Evolutionary conservation across 1,284 basidiomycete genomes (phyloP), one percentile per base, ranked within the genome.

Genomic region (Mycena sp.): DNA sequence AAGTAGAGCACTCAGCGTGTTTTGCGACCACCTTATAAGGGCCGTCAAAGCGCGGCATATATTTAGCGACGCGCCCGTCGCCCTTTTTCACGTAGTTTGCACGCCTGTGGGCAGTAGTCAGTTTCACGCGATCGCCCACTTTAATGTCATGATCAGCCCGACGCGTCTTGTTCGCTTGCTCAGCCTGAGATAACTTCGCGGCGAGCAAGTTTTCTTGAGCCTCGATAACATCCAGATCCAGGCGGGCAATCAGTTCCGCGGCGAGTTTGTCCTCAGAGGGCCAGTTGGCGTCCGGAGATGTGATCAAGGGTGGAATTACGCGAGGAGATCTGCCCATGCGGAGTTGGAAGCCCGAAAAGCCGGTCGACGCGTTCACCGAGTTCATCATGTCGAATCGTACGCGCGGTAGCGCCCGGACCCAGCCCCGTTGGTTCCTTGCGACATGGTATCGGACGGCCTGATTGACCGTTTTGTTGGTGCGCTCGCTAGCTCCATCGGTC

Each of bases 341-440:
- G 0, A 74, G 41, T 49, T 76, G 65, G 71, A 82, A 83, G 0
- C 73, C 76, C 0, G 80, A 73, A 16, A 72, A 64, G 0, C 69
- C 72, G 7, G 74, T 80, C 2, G 76, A 69, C 51, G 50, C 46
- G 23, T 68, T 77, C 0, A 72, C 48, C 0, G 71, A 67, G 58
- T 78, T 80, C 74, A 83, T 82, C 43, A 80, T 76, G 1, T 72
- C 69, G 51, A 83, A 83, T 25, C 73, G 73, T 0, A 81, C 73
- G 0, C 71, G 38, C 0, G 77, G 77, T 0, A 83, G 67, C 0
- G 74, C 69, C 0, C 55, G 16, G 0, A 65, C 50, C 80, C 80
- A 83, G 16, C 78, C 72, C 50, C 70, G 68, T 57, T 80, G 82
- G 28, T 76, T 64, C 38, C 74, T 69, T 25, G 74, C 69, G 19